phyloP scores from a whole-genome alignment of 1,284 basidiomycete species.

The Trichosporon coremiiforme region DNA sequence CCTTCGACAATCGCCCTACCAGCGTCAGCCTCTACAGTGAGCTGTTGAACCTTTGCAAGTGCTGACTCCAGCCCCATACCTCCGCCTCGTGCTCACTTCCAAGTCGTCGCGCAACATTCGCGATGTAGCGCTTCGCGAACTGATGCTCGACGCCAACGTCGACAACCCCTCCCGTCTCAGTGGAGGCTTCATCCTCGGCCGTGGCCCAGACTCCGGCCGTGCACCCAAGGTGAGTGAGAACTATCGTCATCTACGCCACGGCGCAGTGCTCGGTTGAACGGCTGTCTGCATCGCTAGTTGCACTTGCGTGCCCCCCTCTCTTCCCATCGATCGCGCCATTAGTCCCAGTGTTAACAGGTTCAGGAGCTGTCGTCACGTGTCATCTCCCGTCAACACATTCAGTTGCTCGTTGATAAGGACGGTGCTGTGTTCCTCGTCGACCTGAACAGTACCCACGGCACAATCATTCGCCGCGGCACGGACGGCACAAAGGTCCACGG shows the following conservation, averaged over 20 bases:
- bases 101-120: slow-evolving; percentile 15
- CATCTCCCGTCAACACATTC: slow-evolving; percentile 42
- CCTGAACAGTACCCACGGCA: slow-evolving; percentile 42
- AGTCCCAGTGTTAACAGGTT: background rate
- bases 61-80: slow-evolving; percentile 10
- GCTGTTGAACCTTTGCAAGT: background rate
- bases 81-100: slow-evolving; percentile 12
- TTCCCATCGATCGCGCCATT: background rate
- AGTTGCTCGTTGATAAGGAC: slow-evolving; percentile 33
- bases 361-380: slow-evolving; percentile 38
- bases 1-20: slow-evolving; percentile 12
- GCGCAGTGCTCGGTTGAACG: background rate
- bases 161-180: slow-evolving; percentile 8
- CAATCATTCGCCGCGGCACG: slow-evolving; percentile 15
- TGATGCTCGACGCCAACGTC: slow-evolving; percentile 7
- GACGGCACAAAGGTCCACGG: background rate
- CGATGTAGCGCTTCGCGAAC: slow-evolving; percentile 1
- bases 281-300: slow-evolving; percentile 5
- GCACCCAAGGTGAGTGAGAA: slow-evolving; percentile 16
- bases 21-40: slow-evolving; percentile 14
- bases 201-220: slow-evolving; percentile 15
- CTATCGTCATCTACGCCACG: background rate
- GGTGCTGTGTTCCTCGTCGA: slow-evolving; percentile 41
- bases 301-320: background rate
- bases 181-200: slow-evolving; percentile 19